Conservation (phyloP, 2,329 filamentous ascomycete genomes). For the Camillea tinctor region DNA sequence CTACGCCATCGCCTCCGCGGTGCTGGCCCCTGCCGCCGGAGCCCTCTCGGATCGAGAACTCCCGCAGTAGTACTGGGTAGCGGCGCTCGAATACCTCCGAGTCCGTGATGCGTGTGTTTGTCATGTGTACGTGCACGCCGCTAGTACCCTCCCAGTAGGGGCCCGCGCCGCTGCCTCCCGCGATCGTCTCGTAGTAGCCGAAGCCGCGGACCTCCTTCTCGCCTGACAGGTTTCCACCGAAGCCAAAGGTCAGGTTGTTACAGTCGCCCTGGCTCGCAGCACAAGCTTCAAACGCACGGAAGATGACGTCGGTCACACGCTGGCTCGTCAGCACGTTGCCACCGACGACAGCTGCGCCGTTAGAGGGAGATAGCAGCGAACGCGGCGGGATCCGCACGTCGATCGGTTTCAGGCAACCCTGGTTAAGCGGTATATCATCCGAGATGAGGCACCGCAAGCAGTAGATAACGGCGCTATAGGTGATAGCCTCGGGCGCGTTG, state of each 20-base stretch:
- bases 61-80: constrained; percentile 68
- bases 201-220: constrained; percentile 63
- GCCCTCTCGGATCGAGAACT: constrained; percentile 60
- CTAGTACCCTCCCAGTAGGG: constrained; percentile 66
- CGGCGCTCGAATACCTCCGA: constrained; percentile 70
- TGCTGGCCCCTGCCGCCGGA: constrained; percentile 62
- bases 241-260: constrained; percentile 78
- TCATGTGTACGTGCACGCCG: constrained; percentile 75
- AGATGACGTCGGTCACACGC: constrained; percentile 73
- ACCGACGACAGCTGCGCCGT: constrained; percentile 72
- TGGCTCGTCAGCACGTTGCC: constrained; percentile 75
- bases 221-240: constrained; percentile 60
- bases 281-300: constrained; percentile 72
- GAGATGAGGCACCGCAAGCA: constrained; percentile 72
- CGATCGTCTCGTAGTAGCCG: constrained; percentile 78
- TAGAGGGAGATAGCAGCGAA: constrained; percentile 68
- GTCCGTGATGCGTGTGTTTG: constrained; percentile 75
- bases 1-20: constrained; percentile 65
- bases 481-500: constrained; percentile 75
- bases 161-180: constrained; percentile 69
- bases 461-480: constrained; percentile 77
- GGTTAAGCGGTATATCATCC: constrained; percentile 75
- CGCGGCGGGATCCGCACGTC: constrained; percentile 66
- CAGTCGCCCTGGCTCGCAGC: constrained; percentile 73
- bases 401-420: constrained; percentile 72